A percentile compares a stretch with the other conserved stretches of the same genome.
These are phyloP conservation scores for Stropharia rugosoannulata DNA, from an alignment of 768 basidiomycete species.

Conservation along the genomic window DNA sequence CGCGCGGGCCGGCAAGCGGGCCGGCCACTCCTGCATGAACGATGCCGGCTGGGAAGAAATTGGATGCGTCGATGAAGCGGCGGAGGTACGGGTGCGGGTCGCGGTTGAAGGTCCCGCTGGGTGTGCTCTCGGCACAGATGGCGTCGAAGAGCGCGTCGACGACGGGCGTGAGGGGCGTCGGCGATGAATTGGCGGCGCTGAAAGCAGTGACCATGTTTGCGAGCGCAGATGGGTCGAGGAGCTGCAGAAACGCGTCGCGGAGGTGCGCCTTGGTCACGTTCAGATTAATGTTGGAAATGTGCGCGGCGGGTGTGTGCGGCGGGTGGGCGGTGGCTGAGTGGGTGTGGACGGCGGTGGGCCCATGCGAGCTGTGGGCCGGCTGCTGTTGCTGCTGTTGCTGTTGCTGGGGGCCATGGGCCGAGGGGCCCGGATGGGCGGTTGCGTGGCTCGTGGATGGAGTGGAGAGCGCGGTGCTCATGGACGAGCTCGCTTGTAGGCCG, in stretches of 20 bases:
- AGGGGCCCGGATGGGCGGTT: conserved; percentile 14
- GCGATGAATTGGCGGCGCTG: conserved; percentile 45
- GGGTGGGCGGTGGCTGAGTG: conserved; percentile 13
- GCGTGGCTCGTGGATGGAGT: conserved; percentile 21
- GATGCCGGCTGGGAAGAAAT: conserved; percentile 46
- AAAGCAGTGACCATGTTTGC: conserved; percentile 55
- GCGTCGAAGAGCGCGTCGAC: conserved; percentile 58
- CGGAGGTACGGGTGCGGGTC: conserved; percentile 44
- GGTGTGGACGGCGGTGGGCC: conserved; percentile 1
- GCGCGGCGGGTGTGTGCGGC: conserved; percentile 16
- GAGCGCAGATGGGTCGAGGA: conserved; percentile 45
- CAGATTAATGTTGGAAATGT: conserved; percentile 20
- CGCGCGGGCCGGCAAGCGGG: conserved; percentile 53
- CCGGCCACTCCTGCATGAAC: conserved; percentile 56
- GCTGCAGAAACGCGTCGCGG: conserved; percentile 47
- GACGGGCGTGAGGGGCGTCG: conserved; percentile 48
- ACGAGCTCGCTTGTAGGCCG: conserved; percentile 32
- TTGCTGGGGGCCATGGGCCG: conserved; percentile 16
- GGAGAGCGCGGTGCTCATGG: conserved; percentile 20
- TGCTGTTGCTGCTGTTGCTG: conserved; percentile 7
- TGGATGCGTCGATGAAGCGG: conserved; percentile 51
- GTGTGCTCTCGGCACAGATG: conserved; percentile 32
- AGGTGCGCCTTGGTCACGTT: conserved; percentile 33
- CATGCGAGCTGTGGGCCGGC: conserved; percentile 15
- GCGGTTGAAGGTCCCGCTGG: conserved; percentile 27